Base-by-base conservation (phyloP, 2,329 filamentous ascomycete genomes). In the Penicillium sp. region DNA sequence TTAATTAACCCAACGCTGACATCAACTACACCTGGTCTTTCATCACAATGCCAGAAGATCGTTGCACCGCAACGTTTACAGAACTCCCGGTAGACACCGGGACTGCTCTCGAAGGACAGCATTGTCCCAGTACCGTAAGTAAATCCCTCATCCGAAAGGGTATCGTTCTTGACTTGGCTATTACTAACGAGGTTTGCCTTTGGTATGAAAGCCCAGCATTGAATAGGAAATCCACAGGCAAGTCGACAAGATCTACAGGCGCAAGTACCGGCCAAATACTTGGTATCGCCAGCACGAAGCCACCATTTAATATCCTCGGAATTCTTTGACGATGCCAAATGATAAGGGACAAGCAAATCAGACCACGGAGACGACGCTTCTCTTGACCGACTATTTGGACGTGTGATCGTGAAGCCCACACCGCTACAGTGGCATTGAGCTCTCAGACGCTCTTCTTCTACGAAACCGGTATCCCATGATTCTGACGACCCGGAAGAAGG, bases 181-280 rank as follows among this genome's bases (percentile, higher is more conserved):
- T 30, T 38, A 35, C 82, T 74, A 18, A 75, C 69, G 53, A 89
- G 83, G 62, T 86, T 84, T 1, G 71, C 68, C n/a, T 77, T 75
- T 0, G 84, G 84, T 0, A 89, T 72, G 64, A 88, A 90, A 0
- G 83, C 78, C 86, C 86, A 90, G 0, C 80, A 74, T 62, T 87
- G 81, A 47, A 88, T 79, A 56, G 88, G 83, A 61, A 83, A 85
- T 3, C 86, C 85, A 1, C 81, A 79, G 0, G 73, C 70, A 3
- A 84, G 72, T 5, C 86, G 82, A 66, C 87, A 90, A 2, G 83
- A 82, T 5, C 71, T 76, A 68, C 87, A 90, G 1, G 79, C 76
- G 63, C 86, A 89, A 7, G 81, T 77, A 1, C 83, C 83, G 2
- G 83, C 81, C 1, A 85, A 71, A 66, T 84, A 88, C 58, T 77